A percentile compares a stretch with the other conserved stretches of the same genome.
These are phyloP conservation scores for Vitis labrusca DNA, from an alignment of 164 flowering plant species.

Conservation along the genomic window DNA sequence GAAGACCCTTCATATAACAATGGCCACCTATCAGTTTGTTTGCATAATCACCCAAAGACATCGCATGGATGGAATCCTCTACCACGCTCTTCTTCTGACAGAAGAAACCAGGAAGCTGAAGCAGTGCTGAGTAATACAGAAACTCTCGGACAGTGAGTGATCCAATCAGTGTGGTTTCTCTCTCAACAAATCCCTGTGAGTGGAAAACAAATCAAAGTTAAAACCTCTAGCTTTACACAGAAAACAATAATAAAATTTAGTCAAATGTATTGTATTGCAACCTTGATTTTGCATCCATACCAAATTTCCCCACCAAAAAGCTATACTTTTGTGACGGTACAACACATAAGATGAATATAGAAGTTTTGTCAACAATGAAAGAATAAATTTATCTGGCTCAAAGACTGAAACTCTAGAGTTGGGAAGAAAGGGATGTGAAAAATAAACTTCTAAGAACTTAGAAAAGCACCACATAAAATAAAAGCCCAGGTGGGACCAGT, in stretches of 20 bases:
- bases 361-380: background rate
- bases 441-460: too few relatives aligned
- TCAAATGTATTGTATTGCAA: background rate
- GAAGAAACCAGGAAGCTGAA: conserved; percentile 94
- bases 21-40: conserved; percentile 95
- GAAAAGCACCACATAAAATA: background rate
- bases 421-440: too few relatives aligned
- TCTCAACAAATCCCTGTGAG: conserved; percentile 86
- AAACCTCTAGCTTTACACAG: background rate
- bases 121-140: conserved; percentile 85
- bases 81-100: conserved; percentile 77
- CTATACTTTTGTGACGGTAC: background rate
- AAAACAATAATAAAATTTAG: background rate
- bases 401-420: too few relatives aligned
- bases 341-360: background rate
- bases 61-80: conserved; percentile 92
- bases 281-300: background rate
- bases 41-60: conserved; percentile 89
- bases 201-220: conserved; percentile 2
- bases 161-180: conserved; percentile 78
- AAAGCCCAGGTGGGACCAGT: background rate
- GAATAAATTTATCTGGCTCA: too few relatives aligned
- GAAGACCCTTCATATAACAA: conserved; percentile 90
- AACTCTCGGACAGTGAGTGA: conserved; percentile 95
- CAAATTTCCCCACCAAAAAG: background rate